A percentile compares a stretch with the other conserved stretches of the same genome.
Conservation (phyloP, 2,329 filamentous ascomycete genomes). For the Penicillium sp. region DNA sequence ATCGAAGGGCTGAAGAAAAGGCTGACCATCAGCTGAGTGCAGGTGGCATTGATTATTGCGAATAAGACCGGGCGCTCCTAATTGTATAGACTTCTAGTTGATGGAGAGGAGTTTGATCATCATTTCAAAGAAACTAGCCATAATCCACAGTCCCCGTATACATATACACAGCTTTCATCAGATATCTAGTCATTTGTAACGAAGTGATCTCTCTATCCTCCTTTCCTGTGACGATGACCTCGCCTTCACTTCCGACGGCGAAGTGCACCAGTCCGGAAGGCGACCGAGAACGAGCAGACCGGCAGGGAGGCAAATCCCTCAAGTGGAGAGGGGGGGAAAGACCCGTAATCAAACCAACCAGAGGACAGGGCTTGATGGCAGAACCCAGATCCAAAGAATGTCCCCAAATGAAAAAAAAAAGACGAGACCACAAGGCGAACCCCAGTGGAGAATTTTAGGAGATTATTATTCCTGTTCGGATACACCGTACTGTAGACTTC, state of each 20-base stretch:
- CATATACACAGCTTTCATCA: not conserved
- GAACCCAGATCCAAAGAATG: not conserved
- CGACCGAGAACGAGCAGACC: not conserved
- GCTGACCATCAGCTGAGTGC: conserved; percentile 8
- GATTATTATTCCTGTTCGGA: not conserved
- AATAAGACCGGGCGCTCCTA: not conserved
- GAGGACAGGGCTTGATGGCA: not conserved
- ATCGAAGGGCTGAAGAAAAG: not conserved
- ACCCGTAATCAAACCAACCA: not conserved
- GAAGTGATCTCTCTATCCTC: not conserved
- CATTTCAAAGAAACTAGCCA: not conserved
- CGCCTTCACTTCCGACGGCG: not conserved
- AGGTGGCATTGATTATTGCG: not conserved
- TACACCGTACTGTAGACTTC: not conserved
- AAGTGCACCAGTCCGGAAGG: not conserved
- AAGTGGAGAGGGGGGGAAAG: not conserved
- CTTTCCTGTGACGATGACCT: not conserved
- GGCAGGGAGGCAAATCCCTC: conserved; percentile 1
- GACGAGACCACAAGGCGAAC: not conserved
- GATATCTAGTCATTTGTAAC: not conserved
- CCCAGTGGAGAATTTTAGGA: not conserved
- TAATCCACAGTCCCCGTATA: too few species aligned
- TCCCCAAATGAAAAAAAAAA: too few species aligned
- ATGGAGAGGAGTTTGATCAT: not conserved
- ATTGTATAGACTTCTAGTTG: not conserved